Base-by-base conservation (phyloP, 495 filamentous ascomycete genomes). In the Penicillium daleae region DNA sequence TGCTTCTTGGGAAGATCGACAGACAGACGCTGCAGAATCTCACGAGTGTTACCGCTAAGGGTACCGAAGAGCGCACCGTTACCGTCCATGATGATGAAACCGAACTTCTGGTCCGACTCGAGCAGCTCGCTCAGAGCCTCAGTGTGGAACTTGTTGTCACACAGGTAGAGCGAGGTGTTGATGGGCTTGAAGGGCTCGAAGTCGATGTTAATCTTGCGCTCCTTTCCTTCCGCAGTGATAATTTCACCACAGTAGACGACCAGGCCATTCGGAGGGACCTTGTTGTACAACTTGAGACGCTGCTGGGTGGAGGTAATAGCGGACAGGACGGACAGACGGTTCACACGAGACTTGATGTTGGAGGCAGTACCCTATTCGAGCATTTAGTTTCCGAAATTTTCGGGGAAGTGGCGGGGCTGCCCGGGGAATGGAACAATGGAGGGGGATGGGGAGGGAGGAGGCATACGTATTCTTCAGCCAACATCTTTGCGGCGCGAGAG, bases 181-280 rank as follows among this genome's bases (percentile, higher is more conserved):
- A 99, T 98, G 22, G 95, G 94, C 83, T 98, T 99, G 84, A 99
- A 99, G 15, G 95, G 95, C 74, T 99, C 95, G 72, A 99, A 99
- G 71, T 98, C 96, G 73, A 98, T 98, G 79, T 98, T 99, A 80
- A 99, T 95, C 84, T 97, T 98, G 63, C 95, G 85, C 78, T 99
- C 95, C 76, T 99, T 99, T 76, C 95, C 95, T 82, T 99, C 95
- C 9, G 88, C 89, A 17, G 95, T 99, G 81, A 99, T 92, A 75
- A 99, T 97, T 97, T 99, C 95, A 87, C 95, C 95, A 78, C 95
- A 99, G 84, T 99, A 99, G 60, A 99, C 90, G 55, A 99, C 95
- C 54, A 99, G 81, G 58, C 95, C 95, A 81, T 99, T 99, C 7
- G 96, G 90, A 46, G 95, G 95, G 49, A 98, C 95, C 78, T 97